phyloP scores from a whole-genome alignment of 2,329 filamentous ascomycete species.

The Penicillium sp. region DNA sequence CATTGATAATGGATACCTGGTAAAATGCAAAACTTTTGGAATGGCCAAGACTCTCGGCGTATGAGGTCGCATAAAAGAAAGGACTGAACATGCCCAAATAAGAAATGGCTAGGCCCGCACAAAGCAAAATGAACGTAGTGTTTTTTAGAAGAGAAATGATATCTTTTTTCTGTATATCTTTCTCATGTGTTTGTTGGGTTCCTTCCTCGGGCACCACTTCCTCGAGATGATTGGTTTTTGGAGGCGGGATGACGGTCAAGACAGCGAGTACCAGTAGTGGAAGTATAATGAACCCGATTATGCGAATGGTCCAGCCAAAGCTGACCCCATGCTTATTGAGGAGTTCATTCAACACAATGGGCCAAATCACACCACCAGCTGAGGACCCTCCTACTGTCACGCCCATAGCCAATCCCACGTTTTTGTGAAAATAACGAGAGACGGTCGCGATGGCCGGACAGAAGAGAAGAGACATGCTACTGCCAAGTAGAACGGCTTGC shows the following conservation, averaged over 20 bases:
- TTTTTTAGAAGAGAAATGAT: constrained; percentile 16
- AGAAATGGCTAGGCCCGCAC: constrained; percentile 34
- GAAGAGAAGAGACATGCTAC: constrained; percentile 30
- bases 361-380: constrained; percentile 37
- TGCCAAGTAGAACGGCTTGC: constrained; percentile 35
- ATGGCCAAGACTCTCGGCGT: constrained; percentile 27
- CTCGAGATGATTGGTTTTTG: background rate
- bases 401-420: constrained; percentile 32
- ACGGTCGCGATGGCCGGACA: constrained; percentile 33
- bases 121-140: constrained; percentile 25
- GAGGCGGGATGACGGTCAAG: constrained; percentile 13
- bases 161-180: constrained; percentile 3
- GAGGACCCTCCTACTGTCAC: constrained; percentile 35
- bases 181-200: background rate
- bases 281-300: constrained; percentile 42
- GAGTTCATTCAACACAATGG: constrained; percentile 32
- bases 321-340: constrained; percentile 26
- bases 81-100: constrained; percentile 43
- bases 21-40: constrained; percentile 36
- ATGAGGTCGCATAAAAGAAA: constrained; percentile 38
- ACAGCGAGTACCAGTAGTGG: constrained; percentile 33
- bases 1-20: constrained; percentile 40
- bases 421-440: constrained; percentile 29
- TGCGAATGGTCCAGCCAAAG: constrained; percentile 40
- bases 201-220: background rate